Percentiles rank a stretch among this genome's conserved stretches.
These are phyloP conservation scores for Hypoxylon fuscum DNA, from an alignment of 495 filamentous ascomycete species.

Conservation along the genomic window DNA sequence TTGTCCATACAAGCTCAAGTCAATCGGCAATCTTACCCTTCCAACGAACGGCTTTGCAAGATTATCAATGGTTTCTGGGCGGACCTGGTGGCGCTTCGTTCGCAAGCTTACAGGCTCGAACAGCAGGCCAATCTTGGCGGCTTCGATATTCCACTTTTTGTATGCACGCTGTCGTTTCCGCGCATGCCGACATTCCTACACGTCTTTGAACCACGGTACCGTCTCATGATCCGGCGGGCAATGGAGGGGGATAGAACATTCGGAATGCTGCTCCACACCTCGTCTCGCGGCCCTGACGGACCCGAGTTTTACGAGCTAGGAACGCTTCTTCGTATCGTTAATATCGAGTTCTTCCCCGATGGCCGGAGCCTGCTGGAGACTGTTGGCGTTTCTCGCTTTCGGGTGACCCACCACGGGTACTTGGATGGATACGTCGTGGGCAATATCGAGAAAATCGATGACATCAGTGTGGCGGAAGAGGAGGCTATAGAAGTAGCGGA, in stretches of 20 bases:
- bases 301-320: conserved; percentile 74
- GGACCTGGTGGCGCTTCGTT: conserved; percentile 61
- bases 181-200: conserved; percentile 85
- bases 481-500: conserved; percentile 76
- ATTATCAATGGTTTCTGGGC: conserved; percentile 73
- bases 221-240: conserved; percentile 84
- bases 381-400: conserved; percentile 78
- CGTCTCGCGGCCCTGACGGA: conserved; percentile 39
- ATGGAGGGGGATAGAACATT: conserved; percentile 77
- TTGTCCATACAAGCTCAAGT: conserved; percentile 68
- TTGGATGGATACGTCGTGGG: conserved; percentile 82
- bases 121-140: conserved; percentile 57
- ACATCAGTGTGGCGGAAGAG: conserved; percentile 83
- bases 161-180: conserved; percentile 83
- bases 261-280: conserved; percentile 74
- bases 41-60: conserved; percentile 68
- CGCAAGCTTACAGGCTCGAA: conserved; percentile 45
- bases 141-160: conserved; percentile 75
- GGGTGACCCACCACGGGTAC: conserved; percentile 66
- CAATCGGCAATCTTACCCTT: conserved; percentile 56
- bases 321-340: conserved; percentile 77
- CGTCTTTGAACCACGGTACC: conserved; percentile 91
- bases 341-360: conserved; percentile 75
- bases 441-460: conserved; percentile 75
- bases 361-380: conserved; percentile 83